Evolutionary conservation across 495 filamentous ascomycete species (phyloP).

Genomic region (Apiosordaria backusii): DNA sequence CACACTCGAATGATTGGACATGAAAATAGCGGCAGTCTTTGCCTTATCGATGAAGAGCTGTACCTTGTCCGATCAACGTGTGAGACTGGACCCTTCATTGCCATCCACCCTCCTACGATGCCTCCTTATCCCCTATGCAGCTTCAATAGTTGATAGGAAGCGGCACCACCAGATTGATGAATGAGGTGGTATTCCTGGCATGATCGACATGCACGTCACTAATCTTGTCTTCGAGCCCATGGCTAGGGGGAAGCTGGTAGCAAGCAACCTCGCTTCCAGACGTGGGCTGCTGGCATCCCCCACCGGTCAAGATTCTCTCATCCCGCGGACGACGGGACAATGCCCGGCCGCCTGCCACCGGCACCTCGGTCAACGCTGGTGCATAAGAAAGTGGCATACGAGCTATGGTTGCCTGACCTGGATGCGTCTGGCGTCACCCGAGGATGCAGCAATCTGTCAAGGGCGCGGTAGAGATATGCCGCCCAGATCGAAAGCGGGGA

Average conservation of each 20-base stretch:
- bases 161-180: neutral
- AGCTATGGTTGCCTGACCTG: neutral
- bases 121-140: neutral
- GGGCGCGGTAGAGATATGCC: conserved; percentile 1
- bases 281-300: neutral
- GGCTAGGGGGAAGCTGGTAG: neutral
- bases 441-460: conserved; percentile 12
- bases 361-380: conserved; percentile 4
- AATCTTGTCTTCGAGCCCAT: neutral
- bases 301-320: neutral
- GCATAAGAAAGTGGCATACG: neutral
- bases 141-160: too few relatives aligned
- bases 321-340: neutral
- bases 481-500: conserved; percentile 4
- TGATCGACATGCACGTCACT: neutral
- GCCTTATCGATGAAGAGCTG: neutral
- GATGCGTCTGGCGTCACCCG: conserved; percentile 16
- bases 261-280: neutral
- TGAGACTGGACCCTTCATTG: neutral
- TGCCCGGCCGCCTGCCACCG: neutral
- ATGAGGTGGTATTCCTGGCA: neutral
- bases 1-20: neutral
- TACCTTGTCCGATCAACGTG: neutral
- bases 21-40: neutral
- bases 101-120: too few relatives aligned